A percentile compares a stretch with the other conserved stretches of the same genome.
These are phyloP conservation scores for Linanthus parryae DNA, from an alignment of 148 eudicot species.

Conservation along the genomic window DNA sequence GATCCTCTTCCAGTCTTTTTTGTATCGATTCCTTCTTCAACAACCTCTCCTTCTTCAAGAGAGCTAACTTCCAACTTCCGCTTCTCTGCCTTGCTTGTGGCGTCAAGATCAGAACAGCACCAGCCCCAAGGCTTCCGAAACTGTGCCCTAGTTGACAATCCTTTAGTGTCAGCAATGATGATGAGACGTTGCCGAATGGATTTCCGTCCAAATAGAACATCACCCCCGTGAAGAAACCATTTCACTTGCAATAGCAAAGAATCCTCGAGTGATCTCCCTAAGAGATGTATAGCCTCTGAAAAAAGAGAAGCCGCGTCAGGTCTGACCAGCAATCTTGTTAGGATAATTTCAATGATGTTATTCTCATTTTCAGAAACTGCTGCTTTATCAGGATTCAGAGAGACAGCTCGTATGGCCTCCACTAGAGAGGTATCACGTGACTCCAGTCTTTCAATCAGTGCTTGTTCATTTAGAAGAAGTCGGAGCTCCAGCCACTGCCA, in stretches of 20 bases:
- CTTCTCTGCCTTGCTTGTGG: slow-evolving; percentile 35
- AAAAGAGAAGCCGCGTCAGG: slow-evolving; percentile 95
- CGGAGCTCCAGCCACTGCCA: slow-evolving; percentile 99
- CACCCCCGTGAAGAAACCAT: slow-evolving; percentile 80
- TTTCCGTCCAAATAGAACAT: slow-evolving; percentile 89
- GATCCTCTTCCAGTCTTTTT: slow-evolving; percentile 37
- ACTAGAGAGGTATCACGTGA: slow-evolving; percentile 56
- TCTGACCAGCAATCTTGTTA: slow-evolving; percentile 82
- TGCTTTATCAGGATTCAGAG: slow-evolving; percentile 52
- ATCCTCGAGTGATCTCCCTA: slow-evolving; percentile 87
- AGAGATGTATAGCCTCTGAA: slow-evolving; percentile 80
- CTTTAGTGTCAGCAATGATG: slow-evolving; percentile 64
- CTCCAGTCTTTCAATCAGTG: slow-evolving; percentile 58
- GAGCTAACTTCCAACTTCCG: slow-evolving; percentile 47
- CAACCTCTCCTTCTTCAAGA: slow-evolving; percentile 92
- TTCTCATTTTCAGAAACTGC: slow-evolving; percentile 74
- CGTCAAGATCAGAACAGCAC: slow-evolving; percentile 28
- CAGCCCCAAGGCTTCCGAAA: slow-evolving; percentile 95
- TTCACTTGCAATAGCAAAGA: slow-evolving; percentile 72
- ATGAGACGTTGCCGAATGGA: slow-evolving; percentile 80
- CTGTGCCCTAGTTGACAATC: slow-evolving; percentile 62
- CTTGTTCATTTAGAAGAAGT: slow-evolving; percentile 82
- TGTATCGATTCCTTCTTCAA: slow-evolving; percentile 48
- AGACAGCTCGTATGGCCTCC: slow-evolving; percentile 64
- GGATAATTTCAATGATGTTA: slow-evolving; percentile 64